phyloP scores from a whole-genome alignment of 179 eudicot genomes.

The Heliamphora pulchella region DNA sequence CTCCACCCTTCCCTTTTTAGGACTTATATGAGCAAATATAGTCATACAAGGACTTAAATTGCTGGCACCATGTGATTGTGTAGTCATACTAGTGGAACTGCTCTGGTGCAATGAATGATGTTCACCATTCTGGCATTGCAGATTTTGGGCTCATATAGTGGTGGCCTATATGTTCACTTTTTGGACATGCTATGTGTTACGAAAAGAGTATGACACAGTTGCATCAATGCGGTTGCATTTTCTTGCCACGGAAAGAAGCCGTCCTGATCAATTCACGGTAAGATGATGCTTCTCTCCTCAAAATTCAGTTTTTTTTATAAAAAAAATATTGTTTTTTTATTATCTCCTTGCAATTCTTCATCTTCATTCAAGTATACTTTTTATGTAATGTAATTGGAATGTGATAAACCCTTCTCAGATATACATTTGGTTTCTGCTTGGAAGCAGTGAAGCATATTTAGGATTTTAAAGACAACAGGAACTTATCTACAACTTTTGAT shows the following conservation, averaged over 20 bases:
- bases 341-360: background rate
- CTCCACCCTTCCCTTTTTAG: background rate
- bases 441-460: background rate
- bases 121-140: conserved; percentile 24
- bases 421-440: background rate
- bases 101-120: conserved; percentile 11
- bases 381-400: background rate
- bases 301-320: background rate
- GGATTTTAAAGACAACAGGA: background rate
- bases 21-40: background rate
- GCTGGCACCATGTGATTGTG: background rate
- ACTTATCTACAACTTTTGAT: background rate
- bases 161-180: conserved; percentile 78
- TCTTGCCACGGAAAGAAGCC: conserved; percentile 74
- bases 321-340: background rate
- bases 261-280: conserved; percentile 94
- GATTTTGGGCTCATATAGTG: conserved; percentile 83
- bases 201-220: conserved; percentile 65
- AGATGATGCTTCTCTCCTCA: conserved; percentile 21
- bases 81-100: background rate
- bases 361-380: background rate
- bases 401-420: background rate
- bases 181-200: conserved; percentile 75
- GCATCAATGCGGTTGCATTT: conserved; percentile 80
- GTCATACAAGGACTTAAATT: background rate